A percentile compares a stretch with the other conserved stretches of the same genome.
phyloP scores from a whole-genome alignment of 2,329 filamentous ascomycete species.

The Pseudogymnoascus sp. region DNA sequence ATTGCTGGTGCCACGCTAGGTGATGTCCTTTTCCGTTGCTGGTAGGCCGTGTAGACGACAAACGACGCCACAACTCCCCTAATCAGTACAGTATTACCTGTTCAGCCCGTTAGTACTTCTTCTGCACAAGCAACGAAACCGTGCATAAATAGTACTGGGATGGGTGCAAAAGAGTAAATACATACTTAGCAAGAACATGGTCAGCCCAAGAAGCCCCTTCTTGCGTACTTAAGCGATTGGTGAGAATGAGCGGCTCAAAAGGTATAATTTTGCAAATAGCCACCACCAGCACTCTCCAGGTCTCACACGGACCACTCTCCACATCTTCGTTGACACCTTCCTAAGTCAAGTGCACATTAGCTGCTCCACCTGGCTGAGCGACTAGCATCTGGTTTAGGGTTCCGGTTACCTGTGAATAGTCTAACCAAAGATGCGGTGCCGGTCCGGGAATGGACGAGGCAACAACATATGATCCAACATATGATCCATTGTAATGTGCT shows the following conservation, averaged over 20 bases:
- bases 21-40: too few relatives aligned
- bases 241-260: constrained; percentile 13
- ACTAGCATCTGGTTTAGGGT: neutral
- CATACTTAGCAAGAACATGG: too few relatives aligned
- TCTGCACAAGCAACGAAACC: too few relatives aligned
- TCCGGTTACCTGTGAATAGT: constrained; percentile 15
- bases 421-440: constrained; percentile 14
- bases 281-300: constrained; percentile 12
- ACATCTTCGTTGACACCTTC: neutral
- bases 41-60: too few relatives aligned
- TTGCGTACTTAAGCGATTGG: constrained; percentile 12
- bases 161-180: too few relatives aligned
- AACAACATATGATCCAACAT: neutral
- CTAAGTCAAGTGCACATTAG: neutral
- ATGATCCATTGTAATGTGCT: too few relatives aligned
- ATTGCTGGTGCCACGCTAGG: too few relatives aligned
- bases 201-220: constrained; percentile 9
- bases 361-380: neutral
- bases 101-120: too few relatives aligned
- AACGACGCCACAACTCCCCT: too few relatives aligned
- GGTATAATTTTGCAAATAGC: constrained; percentile 13
- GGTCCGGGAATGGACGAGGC: constrained; percentile 10
- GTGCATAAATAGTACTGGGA: too few relatives aligned
- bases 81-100: too few relatives aligned
- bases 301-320: constrained; percentile 11